Evolutionary conservation across 2,329 filamentous ascomycete species (phyloP).

Genomic region (Colletotrichum lini): DNA sequence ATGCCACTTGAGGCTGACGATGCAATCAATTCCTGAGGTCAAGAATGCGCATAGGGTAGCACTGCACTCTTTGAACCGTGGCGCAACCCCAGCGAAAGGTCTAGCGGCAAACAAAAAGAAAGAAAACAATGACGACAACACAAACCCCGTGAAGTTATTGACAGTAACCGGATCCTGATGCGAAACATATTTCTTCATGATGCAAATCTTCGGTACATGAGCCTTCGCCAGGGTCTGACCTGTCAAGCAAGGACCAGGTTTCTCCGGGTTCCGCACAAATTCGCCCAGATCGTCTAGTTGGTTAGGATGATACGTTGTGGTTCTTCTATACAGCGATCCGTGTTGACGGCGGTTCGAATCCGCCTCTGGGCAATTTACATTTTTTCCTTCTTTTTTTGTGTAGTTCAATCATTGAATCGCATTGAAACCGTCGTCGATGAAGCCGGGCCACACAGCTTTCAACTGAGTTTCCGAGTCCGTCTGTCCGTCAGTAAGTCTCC

Average conservation of each 20-base stretch:
- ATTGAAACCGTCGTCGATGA: background rate
- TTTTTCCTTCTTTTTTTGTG: background rate
- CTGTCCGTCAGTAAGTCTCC: background rate
- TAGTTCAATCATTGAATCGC: background rate
- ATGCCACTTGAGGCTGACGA: background rate
- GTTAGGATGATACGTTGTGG: constrained; percentile 43
- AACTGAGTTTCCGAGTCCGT: background rate
- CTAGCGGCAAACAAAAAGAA: no score
- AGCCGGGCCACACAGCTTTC: no score
- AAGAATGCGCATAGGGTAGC: background rate
- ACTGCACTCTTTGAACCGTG: background rate
- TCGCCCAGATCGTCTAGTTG: constrained; percentile 42
- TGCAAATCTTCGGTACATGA: constrained; percentile 10
- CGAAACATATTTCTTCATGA: background rate
- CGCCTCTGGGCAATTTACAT: constrained; percentile 36
- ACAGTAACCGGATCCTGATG: background rate
- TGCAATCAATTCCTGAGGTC: background rate
- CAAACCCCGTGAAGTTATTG: background rate
- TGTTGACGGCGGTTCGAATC: constrained; percentile 43
- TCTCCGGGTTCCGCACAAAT: background rate
- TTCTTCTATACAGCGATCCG: constrained; percentile 38
- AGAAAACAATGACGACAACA: background rate
- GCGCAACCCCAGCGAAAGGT: no score
- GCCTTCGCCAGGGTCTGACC: accelerated
- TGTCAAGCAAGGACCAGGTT: constrained; percentile 3